Conservation (phyloP, 495 filamentous ascomycete genomes). For the Letharia lupina region DNA sequence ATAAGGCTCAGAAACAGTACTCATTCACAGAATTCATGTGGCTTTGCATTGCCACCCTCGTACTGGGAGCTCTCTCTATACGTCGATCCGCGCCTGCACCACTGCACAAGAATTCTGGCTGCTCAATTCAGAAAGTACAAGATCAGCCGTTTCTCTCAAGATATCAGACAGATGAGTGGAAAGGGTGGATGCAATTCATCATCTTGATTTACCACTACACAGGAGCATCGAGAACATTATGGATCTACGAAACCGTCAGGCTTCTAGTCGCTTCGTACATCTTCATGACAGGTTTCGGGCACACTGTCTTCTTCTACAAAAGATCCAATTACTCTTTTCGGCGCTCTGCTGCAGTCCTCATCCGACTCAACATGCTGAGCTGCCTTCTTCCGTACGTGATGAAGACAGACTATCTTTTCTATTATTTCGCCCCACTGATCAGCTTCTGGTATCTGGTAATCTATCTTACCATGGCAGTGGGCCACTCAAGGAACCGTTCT, state of each 20-base stretch:
- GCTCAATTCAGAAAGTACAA: conserved; percentile 8
- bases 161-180: conserved; percentile 55
- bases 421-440: conserved; percentile 52
- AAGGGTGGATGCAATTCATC: conserved; percentile 55
- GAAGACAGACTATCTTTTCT: conserved; percentile 48
- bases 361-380: conserved; percentile 49
- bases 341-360: conserved; percentile 40
- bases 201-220: conserved; percentile 53
- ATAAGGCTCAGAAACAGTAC: conserved; percentile 49
- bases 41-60: conserved; percentile 29
- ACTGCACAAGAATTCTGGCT: neutral
- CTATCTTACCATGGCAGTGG: conserved; percentile 40
- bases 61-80: conserved; percentile 34
- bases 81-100: conserved; percentile 23
- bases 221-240: conserved; percentile 40
- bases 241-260: conserved; percentile 47
- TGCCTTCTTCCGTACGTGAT: conserved; percentile 48
- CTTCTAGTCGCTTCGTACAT: conserved; percentile 52
- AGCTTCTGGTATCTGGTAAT: conserved; percentile 54
- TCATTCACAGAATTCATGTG: conserved; percentile 32
- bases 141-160: conserved; percentile 39
- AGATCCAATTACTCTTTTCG: conserved; percentile 47
- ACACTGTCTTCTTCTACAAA: conserved; percentile 47
- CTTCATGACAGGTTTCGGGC: conserved; percentile 53
- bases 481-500: conserved; percentile 35